Evolutionary conservation across 441 rosid genomes (phyloP), one percentile per base, ranked within the genome.

Genomic region (Hura crepitans): DNA sequence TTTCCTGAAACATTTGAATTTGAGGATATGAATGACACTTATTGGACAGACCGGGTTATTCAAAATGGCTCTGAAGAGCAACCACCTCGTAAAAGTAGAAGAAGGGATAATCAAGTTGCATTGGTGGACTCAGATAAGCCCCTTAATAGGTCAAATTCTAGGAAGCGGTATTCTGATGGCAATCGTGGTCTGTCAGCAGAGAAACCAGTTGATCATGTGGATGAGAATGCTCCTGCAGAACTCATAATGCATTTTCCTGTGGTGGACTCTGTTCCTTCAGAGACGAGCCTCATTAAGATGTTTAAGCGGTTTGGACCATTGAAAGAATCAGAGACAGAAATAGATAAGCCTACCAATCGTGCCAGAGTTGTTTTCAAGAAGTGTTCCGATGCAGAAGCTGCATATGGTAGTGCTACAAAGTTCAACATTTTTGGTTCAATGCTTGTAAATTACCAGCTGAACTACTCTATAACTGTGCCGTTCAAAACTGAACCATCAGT

Each of bases 31-130:
- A 89, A 79, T 33, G 99, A 94, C 76, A 88, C 97, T 51, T 94
- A 90, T 71, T 94, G 99, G 99, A 94, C 96, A 43, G 97, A 94
- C 82, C 85, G 91, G 77, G 83, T 92, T 69, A 85, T 94, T 57
- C 86, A 90, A 75, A 92, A 94, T 78, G 96, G 96, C 61, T 83
- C 88, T 28, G 97, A 90, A 75, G 97, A 88, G 86, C 88, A 86
- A 58, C 86, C 78, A n/a, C 63, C 85, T 51, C 77, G 80, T 43
- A 80, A 78, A 70, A 82, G 67, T 72, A 81, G 73, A 23, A 86
- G 79, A 77, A 74, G 72, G 42, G 85, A 80, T 18, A 82, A 82
- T 79, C 84, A 80, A 51, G 46, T 82, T 72, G 84, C 84, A 76
- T 86, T 91, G 3, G 81, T 80, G 69, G 82, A 77, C n/a, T 77